Evolutionary conservation across 306 rosid genomes (phyloP).

Genomic region (Rosa rugosa): DNA sequence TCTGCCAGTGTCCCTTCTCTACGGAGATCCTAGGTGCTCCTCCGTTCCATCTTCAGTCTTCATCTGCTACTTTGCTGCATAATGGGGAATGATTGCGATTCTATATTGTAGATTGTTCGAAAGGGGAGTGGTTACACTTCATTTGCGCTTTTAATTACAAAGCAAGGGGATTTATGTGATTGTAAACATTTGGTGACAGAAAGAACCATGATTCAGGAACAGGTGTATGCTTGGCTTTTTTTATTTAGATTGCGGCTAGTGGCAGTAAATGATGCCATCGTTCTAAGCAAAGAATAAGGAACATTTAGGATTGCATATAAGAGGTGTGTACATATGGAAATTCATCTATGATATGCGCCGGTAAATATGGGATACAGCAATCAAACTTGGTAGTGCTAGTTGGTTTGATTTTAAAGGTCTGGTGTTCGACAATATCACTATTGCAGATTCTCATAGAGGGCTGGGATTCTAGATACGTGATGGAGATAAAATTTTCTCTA

Average conservation of each 20-base stretch:
- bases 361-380: conserved; percentile 59
- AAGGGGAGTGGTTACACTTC: not conserved
- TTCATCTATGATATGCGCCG: too few relatives aligned
- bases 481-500: conserved; percentile 50
- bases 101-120: not conserved
- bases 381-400: conserved; percentile 90
- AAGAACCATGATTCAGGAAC: conserved; percentile 6
- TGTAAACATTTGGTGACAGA: not conserved
- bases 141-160: not conserved
- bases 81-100: not conserved
- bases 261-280: too few relatives aligned
- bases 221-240: too few relatives aligned
- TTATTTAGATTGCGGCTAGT: too few relatives aligned
- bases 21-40: too few relatives aligned
- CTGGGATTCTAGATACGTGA: conserved; percentile 87
- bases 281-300: too few relatives aligned
- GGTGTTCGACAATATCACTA: conserved; percentile 78
- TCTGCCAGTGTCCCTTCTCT: too few relatives aligned
- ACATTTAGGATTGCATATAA: too few relatives aligned
- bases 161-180: not conserved
- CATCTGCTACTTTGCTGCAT: too few relatives aligned
- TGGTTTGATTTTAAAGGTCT: conserved; percentile 65
- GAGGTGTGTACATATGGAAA: too few relatives aligned
- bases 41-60: too few relatives aligned
- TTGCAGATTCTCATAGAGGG: conserved; percentile 89